These are phyloP conservation scores for Cyathus striatus DNA, from an alignment of 768 basidiomycete genomes.

Conservation along the genomic window DNA sequence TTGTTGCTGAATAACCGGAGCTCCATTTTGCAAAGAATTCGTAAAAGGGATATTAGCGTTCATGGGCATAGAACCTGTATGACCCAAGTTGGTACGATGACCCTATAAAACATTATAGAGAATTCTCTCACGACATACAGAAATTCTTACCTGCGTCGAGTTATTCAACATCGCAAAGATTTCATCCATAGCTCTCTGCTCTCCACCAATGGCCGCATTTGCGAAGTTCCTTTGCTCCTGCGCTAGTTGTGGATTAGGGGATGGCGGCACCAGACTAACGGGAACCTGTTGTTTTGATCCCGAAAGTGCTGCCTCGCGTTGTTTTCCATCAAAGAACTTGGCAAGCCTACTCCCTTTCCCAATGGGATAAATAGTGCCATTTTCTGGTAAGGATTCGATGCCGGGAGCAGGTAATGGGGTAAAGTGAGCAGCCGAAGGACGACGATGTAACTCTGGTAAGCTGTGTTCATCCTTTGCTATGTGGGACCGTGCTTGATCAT, in stretches of 20 bases:
- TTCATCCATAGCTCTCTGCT: slow-evolving; percentile 69
- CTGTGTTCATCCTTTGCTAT: not conserved
- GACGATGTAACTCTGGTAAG: slow-evolving; percentile 5
- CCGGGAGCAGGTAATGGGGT: slow-evolving; percentile 15
- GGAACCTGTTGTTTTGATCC: slow-evolving; percentile 32
- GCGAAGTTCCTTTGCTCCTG: slow-evolving; percentile 38
- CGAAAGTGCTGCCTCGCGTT: slow-evolving; percentile 32
- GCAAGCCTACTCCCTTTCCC: slow-evolving; percentile 81
- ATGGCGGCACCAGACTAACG: slow-evolving; percentile 35
- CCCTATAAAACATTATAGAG: slow-evolving; percentile 13
- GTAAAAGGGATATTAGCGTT: slow-evolving; percentile 24
- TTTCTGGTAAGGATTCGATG: slow-evolving; percentile 29
- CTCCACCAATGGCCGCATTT: slow-evolving; percentile 29
- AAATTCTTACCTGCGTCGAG: slow-evolving; percentile 59
- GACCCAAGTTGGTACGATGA: slow-evolving; percentile 24
- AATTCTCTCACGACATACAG: too few relatives aligned
- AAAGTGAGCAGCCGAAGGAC: slow-evolving; percentile 9
- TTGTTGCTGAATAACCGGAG: slow-evolving; percentile 34
- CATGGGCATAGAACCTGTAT: slow-evolving; percentile 15
- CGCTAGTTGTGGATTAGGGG: slow-evolving; percentile 41
- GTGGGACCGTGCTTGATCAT: slow-evolving; percentile 31
- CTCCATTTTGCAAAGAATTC: slow-evolving; percentile 28
- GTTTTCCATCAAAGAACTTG: slow-evolving; percentile 82
- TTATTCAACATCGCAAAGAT: slow-evolving; percentile 77
- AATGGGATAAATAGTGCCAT: slow-evolving; percentile 33